Evolutionary conservation across 1,139 yeast species (phyloP).

Genomic region (Eremothecium gossypii): DNA sequence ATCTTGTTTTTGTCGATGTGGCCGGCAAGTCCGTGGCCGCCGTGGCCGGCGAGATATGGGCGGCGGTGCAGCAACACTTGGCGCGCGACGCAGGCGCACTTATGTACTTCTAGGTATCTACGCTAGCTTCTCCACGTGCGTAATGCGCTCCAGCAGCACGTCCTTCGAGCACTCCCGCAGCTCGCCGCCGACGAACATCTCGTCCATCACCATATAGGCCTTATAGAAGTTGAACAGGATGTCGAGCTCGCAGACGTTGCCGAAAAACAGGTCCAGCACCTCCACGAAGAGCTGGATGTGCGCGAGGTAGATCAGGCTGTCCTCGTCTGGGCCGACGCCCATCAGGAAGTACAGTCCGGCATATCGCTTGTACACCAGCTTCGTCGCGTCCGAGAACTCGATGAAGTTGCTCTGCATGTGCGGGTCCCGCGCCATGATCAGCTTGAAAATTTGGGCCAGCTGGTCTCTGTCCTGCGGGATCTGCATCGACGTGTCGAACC

Average conservation of each 20-base stretch:
- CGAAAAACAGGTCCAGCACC: constrained; percentile 73
- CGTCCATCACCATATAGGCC: constrained; percentile 62
- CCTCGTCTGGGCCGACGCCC: constrained; percentile 63
- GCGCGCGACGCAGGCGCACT: constrained; percentile 5
- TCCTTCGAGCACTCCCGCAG: constrained; percentile 62
- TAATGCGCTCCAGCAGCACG: constrained; percentile 45
- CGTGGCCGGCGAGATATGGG: constrained; percentile 31
- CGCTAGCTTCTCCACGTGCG: constrained; percentile 37
- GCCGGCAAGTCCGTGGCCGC: constrained; percentile 47
- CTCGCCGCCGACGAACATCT: constrained; percentile 71
- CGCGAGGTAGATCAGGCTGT: constrained; percentile 71
- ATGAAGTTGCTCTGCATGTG: constrained; percentile 74
- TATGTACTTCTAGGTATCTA: constrained; percentile 4
- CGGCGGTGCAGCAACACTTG: constrained; percentile 2
- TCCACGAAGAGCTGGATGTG: constrained; percentile 85
- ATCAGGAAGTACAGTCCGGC: constrained; percentile 86
- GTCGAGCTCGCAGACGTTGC: constrained; percentile 92
- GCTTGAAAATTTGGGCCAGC: constrained; percentile 53
- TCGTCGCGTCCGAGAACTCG: constrained; percentile 55
- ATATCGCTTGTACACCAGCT: constrained; percentile 78
- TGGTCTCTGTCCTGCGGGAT: constrained; percentile 14
- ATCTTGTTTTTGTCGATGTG: constrained; percentile 48
- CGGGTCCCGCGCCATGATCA: constrained; percentile 76
- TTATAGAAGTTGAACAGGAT: constrained; percentile 73
- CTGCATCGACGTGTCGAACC: constrained; percentile 43